These are phyloP conservation scores for Cardamine resedifolia DNA, from an alignment of 345 rosid species.

Conservation along the genomic window DNA sequence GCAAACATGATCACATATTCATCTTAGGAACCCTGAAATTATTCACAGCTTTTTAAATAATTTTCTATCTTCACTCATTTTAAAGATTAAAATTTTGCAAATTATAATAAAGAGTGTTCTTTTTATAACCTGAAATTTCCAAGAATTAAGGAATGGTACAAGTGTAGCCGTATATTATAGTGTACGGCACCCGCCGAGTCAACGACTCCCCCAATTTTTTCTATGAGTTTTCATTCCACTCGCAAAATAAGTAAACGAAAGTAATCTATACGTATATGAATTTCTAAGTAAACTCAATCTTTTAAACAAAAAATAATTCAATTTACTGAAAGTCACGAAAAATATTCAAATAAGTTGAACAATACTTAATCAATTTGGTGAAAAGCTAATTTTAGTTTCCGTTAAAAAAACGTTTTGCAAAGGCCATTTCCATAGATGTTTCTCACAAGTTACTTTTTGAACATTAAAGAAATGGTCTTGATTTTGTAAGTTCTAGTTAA, in stretches of 20 bases:
- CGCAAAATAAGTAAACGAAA: background rate
- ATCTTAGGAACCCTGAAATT: too few relatives aligned
- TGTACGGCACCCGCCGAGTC: background rate
- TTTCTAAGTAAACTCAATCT: background rate
- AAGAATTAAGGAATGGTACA: background rate
- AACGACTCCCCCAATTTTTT: background rate
- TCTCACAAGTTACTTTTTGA: background rate
- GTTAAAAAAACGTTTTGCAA: background rate
- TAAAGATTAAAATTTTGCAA: too few relatives aligned
- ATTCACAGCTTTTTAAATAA: too few relatives aligned
- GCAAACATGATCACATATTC: too few relatives aligned
- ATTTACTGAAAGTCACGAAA: conserved; percentile 7
- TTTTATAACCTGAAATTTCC: too few relatives aligned
- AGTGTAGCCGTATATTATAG: too few relatives aligned
- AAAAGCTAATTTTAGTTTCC: background rate
- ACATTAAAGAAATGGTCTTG: conserved; percentile 8
- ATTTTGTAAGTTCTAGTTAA: background rate
- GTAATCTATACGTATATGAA: background rate
- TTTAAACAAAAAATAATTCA: background rate
- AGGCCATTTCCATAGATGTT: background rate
- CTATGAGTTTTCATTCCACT: conserved; percentile 11
- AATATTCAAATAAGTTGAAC: conserved; percentile 15
- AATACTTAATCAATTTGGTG: conserved; percentile 12
- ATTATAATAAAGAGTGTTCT: too few relatives aligned
- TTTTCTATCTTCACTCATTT: too few relatives aligned